These are phyloP conservation scores for Hondaea fermentalgiana DNA, from an alignment of 108 stramenopile species.

Conservation along the genomic window DNA sequence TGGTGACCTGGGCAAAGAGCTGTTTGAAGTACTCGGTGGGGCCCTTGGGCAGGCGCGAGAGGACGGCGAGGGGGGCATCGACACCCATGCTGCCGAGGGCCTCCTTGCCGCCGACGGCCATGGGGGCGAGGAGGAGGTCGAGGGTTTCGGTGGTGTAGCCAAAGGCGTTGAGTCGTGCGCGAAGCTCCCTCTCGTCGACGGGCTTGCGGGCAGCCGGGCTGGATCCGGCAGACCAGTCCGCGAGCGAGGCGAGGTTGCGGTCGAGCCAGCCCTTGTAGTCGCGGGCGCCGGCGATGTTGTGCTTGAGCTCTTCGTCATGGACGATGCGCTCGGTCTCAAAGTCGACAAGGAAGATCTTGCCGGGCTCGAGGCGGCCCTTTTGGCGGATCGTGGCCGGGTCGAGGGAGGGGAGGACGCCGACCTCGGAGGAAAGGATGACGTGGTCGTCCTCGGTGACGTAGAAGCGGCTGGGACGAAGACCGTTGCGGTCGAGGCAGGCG, in stretches of 20 bases:
- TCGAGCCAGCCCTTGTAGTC: conserved; percentile 87
- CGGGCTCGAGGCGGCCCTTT: conserved; percentile 90
- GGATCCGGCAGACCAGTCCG: conserved; percentile 43
- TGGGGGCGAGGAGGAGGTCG: conserved; percentile 84
- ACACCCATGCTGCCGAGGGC: conserved; percentile 94
- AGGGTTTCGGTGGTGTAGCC: conserved; percentile 85
- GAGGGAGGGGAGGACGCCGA: conserved; percentile 78
- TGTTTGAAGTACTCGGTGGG: conserved; percentile 95
- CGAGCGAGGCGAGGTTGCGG: conserved; percentile 32
- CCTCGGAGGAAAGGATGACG: conserved; percentile 85
- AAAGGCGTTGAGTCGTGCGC: conserved; percentile 44
- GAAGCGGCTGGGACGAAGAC: conserved; percentile 85
- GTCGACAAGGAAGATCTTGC: conserved; percentile 94
- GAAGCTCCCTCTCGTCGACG: conserved; percentile 21
- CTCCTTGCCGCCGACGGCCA: conserved; percentile 84
- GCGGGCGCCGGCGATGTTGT: conserved; percentile 65
- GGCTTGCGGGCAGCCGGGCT: conserved; percentile 66
- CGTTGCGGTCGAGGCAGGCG: conserved; percentile 86
- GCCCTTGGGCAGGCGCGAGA: conserved; percentile 81
- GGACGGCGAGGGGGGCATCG: conserved; percentile 87
- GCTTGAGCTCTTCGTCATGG: conserved; percentile 91
- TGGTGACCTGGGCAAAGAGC: conserved; percentile 95
- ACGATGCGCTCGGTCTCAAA: conserved; percentile 82
- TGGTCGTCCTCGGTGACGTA: conserved; percentile 91
- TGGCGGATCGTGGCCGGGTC: conserved; percentile 70